Evolutionary conservation across 2,329 filamentous ascomycete species (phyloP).

Genomic region (Lachnellula hyalina): DNA sequence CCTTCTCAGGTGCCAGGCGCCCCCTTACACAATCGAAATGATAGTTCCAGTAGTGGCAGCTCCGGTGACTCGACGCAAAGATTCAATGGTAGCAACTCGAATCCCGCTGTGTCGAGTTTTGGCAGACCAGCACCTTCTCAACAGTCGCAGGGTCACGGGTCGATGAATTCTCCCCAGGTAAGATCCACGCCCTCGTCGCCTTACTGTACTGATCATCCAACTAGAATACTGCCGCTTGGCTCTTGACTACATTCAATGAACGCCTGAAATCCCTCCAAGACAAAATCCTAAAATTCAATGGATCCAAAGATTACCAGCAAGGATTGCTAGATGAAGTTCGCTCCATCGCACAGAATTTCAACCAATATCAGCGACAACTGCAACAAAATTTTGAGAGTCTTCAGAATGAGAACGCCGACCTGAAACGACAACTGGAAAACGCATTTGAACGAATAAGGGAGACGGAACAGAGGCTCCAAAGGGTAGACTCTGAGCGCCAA

Average conservation of each 20-base stretch:
- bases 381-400: constrained; percentile 3
- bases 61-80: background rate
- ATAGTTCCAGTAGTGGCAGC: background rate
- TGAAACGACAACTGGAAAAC: background rate
- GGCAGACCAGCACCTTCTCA: background rate
- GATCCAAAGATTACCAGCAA: background rate
- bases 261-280: background rate
- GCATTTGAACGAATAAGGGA: constrained; percentile 1
- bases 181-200: background rate
- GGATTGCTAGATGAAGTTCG: background rate
- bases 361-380: background rate
- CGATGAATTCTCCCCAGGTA: background rate
- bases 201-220: background rate
- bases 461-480: constrained; percentile 1
- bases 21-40: background rate
- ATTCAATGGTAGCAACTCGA: background rate
- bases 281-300: constrained; percentile 2
- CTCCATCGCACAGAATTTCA: constrained; percentile 4
- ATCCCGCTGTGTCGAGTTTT: background rate
- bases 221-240: background rate
- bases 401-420: constrained; percentile 2
- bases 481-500: constrained; percentile 8
- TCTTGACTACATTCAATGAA: background rate
- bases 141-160: background rate
- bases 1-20: background rate